Evolutionary conservation across 2,329 filamentous ascomycete species (phyloP), one percentile per base, ranked within the genome.

Genomic region (Colletotrichum ledebouriae): DNA sequence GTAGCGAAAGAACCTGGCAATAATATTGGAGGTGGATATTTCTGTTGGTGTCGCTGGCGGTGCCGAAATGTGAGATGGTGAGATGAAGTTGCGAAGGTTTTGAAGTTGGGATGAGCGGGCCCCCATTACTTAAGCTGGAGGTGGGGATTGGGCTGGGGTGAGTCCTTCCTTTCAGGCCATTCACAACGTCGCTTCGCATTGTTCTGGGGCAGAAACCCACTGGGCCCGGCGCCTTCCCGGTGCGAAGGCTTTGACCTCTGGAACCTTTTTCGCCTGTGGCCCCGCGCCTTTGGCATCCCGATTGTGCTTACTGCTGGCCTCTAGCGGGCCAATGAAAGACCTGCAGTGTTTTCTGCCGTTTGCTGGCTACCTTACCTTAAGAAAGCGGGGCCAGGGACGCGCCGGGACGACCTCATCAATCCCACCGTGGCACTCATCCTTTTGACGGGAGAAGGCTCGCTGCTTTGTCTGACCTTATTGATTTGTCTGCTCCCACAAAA

Each of bases 21-120:
- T 39, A 39, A 39, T 39, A 7, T 39, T 20, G n/a, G 17, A 10
- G 42, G 6, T 20, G 42, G 29, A 17, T n/a, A n/a, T 20, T 15
- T 20, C 1, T n/a, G 20, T 11, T 46, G 13, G 13, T 20, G 9
- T 46, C 42, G 37, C 37, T 15, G 11, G 11, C 37, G 37, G 37
- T 39, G 37, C 11, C 37, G 17, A 52, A 55, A 55, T 22, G 41
- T 59, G 25, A 59, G 25, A 59, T 37, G 41, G 3, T n/a, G 41
- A 59, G 56, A 29, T 47, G 25, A 59, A 22, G 41, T 47, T 46
- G 56, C 34, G 56, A 59, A 59, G 56, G 39, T 59, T 59, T 59
- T 59, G 56, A 47, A 20, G 15, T 47, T 47, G 20, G 41, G 53
- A 57, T 37, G 53, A 15, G 34, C 56, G n/a, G 20, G 22, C 20